Conservation (phyloP, 2,329 filamentous ascomycete species). For the Fusarium xylarioides region DNA sequence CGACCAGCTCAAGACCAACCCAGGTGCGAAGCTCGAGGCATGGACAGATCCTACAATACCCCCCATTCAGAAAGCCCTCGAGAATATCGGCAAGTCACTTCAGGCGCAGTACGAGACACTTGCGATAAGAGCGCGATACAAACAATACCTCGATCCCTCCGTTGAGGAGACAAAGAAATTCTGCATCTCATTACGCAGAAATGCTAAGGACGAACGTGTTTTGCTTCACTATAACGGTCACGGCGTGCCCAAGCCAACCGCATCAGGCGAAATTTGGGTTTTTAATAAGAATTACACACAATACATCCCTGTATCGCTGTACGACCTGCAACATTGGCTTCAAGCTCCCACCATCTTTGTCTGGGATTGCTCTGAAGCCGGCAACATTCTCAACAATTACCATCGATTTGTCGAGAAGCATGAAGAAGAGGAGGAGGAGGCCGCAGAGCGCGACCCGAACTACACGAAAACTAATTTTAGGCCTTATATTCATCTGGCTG, state of each 20-base stretch:
- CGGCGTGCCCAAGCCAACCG: conserved; percentile 93
- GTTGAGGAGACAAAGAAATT: conserved; percentile 98
- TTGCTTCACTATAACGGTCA: conserved; percentile 99
- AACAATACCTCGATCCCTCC: conserved; percentile 94
- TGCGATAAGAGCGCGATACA: conserved; percentile 94
- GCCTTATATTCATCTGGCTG: conserved; percentile 87
- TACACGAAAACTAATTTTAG: conserved; percentile 79
- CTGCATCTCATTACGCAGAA: conserved; percentile 86
- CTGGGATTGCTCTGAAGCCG: conserved; percentile 96
- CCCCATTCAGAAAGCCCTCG: conserved; percentile 84
- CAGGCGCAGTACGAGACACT: conserved; percentile 96
- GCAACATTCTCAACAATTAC: conserved; percentile 95
- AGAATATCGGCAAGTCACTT: conserved; percentile 95
- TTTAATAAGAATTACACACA: conserved; percentile 99
- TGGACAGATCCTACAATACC: conserved; percentile 93
- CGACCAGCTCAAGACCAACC: conserved; percentile 94
- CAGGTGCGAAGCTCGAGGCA: conserved; percentile 92
- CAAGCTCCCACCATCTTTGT: conserved; percentile 96
- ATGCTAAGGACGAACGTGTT: conserved; percentile 94
- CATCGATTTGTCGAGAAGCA: conserved; percentile 95
- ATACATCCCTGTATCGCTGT: conserved; percentile 96
- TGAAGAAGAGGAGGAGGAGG: conserved; percentile 84
- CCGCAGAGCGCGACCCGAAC: conserved; percentile 78
- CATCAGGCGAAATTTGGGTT: conserved; percentile 98
- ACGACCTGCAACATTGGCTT: conserved; percentile 95